Evolutionary conservation across 2,329 filamentous ascomycete genomes (phyloP).

Genomic region (Aureobasidium sp.): DNA sequence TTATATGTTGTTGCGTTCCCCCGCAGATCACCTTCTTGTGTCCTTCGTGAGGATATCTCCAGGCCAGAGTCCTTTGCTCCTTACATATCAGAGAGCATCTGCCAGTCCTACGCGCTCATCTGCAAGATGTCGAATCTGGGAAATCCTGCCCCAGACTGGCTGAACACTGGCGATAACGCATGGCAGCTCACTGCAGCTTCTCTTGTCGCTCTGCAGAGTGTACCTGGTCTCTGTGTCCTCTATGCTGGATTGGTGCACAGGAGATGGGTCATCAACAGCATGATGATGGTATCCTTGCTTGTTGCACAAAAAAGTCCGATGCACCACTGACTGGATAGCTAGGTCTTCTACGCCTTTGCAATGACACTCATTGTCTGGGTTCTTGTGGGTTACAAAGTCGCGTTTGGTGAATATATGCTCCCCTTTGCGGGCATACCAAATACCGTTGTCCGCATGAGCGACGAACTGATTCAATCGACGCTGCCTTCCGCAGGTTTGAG

Average conservation of each 20-base stretch:
- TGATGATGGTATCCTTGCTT: constrained; percentile 38
- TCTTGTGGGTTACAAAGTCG: constrained; percentile 44
- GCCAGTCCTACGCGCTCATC: background rate
- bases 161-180: constrained; percentile 43
- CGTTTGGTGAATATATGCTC: constrained; percentile 45
- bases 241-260: constrained; percentile 44
- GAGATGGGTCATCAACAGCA: constrained; percentile 35
- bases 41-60: background rate
- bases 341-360: constrained; percentile 43
- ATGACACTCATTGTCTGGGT: constrained; percentile 45
- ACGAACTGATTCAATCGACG: constrained; percentile 37
- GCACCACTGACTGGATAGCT: background rate
- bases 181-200: constrained; percentile 48
- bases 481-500: constrained; percentile 37
- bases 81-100: background rate
- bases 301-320: background rate
- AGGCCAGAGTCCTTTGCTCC: background rate
- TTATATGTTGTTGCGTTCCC: background rate
- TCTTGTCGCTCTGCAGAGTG: constrained; percentile 44
- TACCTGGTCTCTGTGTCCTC: constrained; percentile 44
- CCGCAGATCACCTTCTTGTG: background rate
- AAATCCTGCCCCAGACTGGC: background rate
- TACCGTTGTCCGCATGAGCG: constrained; percentile 40
- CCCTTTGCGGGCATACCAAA: constrained; percentile 44
- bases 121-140: background rate